Evolutionary conservation across 208 protist species (phyloP), one percentile per base, ranked within the genome.

Genomic region (Angomonas deanei): DNA sequence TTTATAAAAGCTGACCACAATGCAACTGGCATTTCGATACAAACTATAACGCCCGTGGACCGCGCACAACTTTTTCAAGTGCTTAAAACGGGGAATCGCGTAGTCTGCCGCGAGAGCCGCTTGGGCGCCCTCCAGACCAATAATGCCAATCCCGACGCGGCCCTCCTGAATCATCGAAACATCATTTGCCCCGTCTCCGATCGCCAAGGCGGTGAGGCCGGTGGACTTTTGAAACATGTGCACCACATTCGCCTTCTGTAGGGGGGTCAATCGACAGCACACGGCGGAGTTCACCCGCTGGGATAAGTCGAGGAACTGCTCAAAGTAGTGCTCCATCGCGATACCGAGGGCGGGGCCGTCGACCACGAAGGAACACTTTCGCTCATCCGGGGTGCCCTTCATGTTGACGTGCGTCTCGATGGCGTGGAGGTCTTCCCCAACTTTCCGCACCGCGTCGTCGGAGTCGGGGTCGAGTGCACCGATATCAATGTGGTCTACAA

Each of bases 181-280:
- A 74, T 99, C 98, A 65, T 99, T 99, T 6, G 97, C 97, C 56
- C 98, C 98, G 73, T 99, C 98, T 46, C 98, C 98, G 70, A 99
- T 98, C 3, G 97, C 97, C 0, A 99, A 77, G 17, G 97, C 97
- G 1, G 90, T 92, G 31, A 70, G 50, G 10, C 86, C 86, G 11
- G 82, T 91, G 10, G 78, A 78, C 61, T 85, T 82, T 74, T 96
- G 86, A 64, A 97, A 94, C 84, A 96, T 90, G 65, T 80, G 67
- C 54, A 97, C 93, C 33, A 97, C 82, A 63, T 86, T 81, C 15
- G 88, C 80, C 69, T 97, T 97, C 64, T 97, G 92, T 17, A 93
- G 66, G 15, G 91, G 91, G 19, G 91, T 96, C 48, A 94, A 80
- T 21, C 91, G 88, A 71, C 88, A 94, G 71, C 87, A 94, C 19